Evolutionary conservation across 768 basidiomycete species (phyloP), one percentile per base, ranked within the genome.

Genomic region (Phallus indusiatus): DNA sequence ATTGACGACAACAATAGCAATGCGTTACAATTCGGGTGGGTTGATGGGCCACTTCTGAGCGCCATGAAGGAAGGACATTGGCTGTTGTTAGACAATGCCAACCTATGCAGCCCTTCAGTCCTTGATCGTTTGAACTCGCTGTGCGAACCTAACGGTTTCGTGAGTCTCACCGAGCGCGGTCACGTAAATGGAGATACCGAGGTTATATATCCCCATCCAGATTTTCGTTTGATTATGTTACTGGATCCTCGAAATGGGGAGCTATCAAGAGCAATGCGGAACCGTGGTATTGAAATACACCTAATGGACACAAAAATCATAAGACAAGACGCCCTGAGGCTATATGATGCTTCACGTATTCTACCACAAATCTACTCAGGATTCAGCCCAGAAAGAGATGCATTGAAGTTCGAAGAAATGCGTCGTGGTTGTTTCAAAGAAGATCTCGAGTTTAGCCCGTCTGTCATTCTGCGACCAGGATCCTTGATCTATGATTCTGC

Each of bases 201-300:
- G 64, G 70, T 84, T 54, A 73, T 98, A 62, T 75, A 71, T 47
- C 94, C 96, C 1, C 94, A 98, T 68, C 83, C 87, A 1, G 77
- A 86, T 64, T 99, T 99, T 74, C 81, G 94, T 24, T 75, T 99
- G 5, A 88, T 98, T 73, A 95, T 99, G 93, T 82, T 85, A 1
- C 84, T 94, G 54, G 91, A 99, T 67, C 89, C 92, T 28, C 85
- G 86, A 62, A 80, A 86, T 62, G 96, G 96, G 49, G 96, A 99
- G 71, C 75, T 98, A 11, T 98, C 96, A 1, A 80, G 96, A 37
- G 96, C 96, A 1, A 99, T 99, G 96, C 87, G 96, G 22, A 99
- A 99, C 72, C 84, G 96, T 59, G 95, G 95, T 17, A 76, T 96
- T 36, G 96, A 99, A 71, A 79, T 97, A 51, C 78, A 80, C 28